These are phyloP conservation scores for Chamaecyparis obtusa DNA, from an alignment of 75 land plant genomes.

Conservation along the genomic window DNA sequence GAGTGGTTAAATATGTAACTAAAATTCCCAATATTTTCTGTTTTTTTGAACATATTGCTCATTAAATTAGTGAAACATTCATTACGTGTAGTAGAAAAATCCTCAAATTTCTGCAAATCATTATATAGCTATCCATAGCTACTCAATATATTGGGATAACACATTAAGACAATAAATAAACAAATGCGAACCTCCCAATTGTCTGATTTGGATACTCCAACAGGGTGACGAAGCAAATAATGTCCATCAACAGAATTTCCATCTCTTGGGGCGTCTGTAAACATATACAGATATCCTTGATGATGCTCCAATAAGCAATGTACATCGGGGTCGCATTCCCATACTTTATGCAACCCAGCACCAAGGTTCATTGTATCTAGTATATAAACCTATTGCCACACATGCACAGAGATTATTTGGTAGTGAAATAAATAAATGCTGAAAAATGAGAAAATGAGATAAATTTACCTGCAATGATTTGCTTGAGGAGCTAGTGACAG, in stretches of 20 bases:
- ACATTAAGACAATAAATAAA: background rate
- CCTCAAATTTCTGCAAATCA: conserved; percentile 1
- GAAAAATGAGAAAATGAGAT: background rate
- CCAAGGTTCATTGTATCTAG: conserved; percentile 68
- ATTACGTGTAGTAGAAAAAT: background rate
- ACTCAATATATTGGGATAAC: background rate
- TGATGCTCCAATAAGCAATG: conserved; percentile 94
- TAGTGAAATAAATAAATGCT: background rate
- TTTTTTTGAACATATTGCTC: background rate
- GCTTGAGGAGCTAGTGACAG: conserved; percentile 66
- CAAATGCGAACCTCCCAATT: conserved; percentile 78
- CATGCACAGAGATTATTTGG: background rate
- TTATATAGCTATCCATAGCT: background rate
- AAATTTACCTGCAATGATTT: conserved; percentile 69
- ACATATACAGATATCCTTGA: conserved; percentile 70
- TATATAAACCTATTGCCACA: conserved; percentile 67
- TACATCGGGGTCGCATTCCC: conserved; percentile 59
- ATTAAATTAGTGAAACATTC: background rate
- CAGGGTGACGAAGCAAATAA: conserved; percentile 60
- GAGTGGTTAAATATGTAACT: background rate
- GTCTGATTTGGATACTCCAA: conserved; percentile 24
- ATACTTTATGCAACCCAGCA: conserved; percentile 52
- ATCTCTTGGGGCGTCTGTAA: conserved; percentile 54
- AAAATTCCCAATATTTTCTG: background rate
- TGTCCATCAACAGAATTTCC: conserved; percentile 40